Conservation (phyloP, 495 filamentous ascomycete genomes). For the Tuber umbilicatum region DNA sequence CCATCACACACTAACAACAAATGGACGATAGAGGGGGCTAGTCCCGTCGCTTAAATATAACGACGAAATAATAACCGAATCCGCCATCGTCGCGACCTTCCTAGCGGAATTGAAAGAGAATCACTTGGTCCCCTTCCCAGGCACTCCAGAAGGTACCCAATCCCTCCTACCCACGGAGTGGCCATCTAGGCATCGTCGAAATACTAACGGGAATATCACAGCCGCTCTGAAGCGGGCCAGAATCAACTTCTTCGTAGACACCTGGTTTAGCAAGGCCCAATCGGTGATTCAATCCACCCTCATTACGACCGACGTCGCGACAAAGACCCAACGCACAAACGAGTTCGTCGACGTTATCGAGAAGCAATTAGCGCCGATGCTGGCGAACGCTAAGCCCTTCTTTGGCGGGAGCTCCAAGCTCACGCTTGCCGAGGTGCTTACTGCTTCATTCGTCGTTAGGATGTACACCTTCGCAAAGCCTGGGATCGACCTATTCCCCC, state of each 20-base stretch:
- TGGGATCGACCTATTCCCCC: constrained; percentile 50
- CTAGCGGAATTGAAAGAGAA: constrained; percentile 49
- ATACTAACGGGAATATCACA: constrained; percentile 13
- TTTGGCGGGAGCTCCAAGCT: constrained; percentile 72
- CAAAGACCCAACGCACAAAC: constrained; percentile 43
- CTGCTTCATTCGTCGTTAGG: constrained; percentile 62
- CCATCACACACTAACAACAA: neutral
- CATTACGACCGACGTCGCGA: constrained; percentile 44
- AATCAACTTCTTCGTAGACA: constrained; percentile 69
- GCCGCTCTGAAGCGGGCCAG: constrained; percentile 57
- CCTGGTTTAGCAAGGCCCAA: constrained; percentile 60
- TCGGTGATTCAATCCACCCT: constrained; percentile 47
- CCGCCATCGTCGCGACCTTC: constrained; percentile 67
- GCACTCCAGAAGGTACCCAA: constrained; percentile 45
- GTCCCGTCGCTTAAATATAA: constrained; percentile 68
- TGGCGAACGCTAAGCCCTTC: constrained; percentile 63
- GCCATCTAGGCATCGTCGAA: neutral
- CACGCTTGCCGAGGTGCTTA: constrained; percentile 70
- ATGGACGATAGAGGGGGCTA: constrained; percentile 54
- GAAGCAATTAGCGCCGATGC: constrained; percentile 69
- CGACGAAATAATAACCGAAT: constrained; percentile 67
- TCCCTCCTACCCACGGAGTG: neutral
- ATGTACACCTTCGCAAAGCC: constrained; percentile 50
- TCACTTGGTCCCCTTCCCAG: constrained; percentile 49
- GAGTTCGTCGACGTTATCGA: constrained; percentile 51